Base-by-base conservation (phyloP, 2,329 filamentous ascomycete species). In the Botrytis cinerea region DNA sequence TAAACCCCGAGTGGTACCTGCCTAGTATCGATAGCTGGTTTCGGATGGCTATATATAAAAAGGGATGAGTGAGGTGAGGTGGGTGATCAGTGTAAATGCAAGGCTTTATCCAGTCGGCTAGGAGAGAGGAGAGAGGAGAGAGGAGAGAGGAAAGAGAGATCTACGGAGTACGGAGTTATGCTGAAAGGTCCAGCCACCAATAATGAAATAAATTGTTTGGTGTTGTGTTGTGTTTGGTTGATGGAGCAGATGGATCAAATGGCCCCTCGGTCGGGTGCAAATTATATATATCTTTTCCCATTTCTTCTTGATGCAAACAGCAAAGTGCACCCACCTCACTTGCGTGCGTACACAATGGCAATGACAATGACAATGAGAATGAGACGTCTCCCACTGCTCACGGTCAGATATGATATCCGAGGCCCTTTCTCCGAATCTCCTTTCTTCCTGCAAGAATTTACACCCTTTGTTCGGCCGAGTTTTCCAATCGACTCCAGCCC, bases 401-500 rank as follows among this genome's bases (percentile, higher is more conserved):
- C 32, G 25, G 46, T 54, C 46, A 54, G 32, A 40, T 8, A 38
- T 54, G 40, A 54, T n/a, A 67, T 67, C 25, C 46, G 46, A 67
- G 64, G 14, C 22, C n/a, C 22, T 40, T 28, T 35, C 38, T 46
- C 63, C 45, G 46, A 51, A 67, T 40, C 63, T 38, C 32, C 46
- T 9, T n/a, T 14, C 35, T 6, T 22, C n/a, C 14, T 54, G 3
- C 35, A 38, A 8, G 10, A 62, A 28, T 28, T n/a, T 16, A 8
- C 4, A 62, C 38, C n/a, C 69, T 71, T 62, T 71, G 43, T 71
- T 63, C 22, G 57, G 43, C 69, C 57, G 40, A 71, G 43, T 46
- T 28, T 71, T 25, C 20, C 40, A 35, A 35, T 35, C 35, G 32
- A 48, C 45, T 70, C 40, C 67, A 35, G 45, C 45, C 68, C 54